A percentile compares a stretch with the other conserved stretches of the same genome.
phyloP scores from a whole-genome alignment of 2,329 filamentous ascomycete genomes.

The Sporothrix humicola region DNA sequence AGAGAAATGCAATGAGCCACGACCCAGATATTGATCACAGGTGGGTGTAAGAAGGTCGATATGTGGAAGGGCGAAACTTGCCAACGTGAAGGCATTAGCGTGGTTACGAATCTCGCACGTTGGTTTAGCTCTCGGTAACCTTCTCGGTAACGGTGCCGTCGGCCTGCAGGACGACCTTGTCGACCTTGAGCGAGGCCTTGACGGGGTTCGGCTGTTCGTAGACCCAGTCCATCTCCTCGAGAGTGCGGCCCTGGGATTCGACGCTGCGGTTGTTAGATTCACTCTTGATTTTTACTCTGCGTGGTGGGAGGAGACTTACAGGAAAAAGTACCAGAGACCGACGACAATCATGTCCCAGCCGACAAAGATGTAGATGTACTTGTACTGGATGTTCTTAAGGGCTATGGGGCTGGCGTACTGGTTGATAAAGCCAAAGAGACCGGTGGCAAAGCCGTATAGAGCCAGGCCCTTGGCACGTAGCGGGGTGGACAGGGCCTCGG shows the following conservation, averaged over 20 bases:
- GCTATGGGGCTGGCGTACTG: constrained; percentile 55
- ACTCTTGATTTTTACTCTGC: too few relatives aligned
- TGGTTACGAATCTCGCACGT: background rate
- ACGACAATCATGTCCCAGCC: constrained; percentile 55
- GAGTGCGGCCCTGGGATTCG: constrained; percentile 56
- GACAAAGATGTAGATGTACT: constrained; percentile 55
- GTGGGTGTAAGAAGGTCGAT: too few relatives aligned
- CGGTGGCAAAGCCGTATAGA: constrained; percentile 51
- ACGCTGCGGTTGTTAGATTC: constrained; percentile 45
- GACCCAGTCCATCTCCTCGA: constrained; percentile 58
- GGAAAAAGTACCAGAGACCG: constrained; percentile 53
- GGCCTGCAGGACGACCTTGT: constrained; percentile 54
- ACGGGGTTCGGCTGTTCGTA: constrained; percentile 57
- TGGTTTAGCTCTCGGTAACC: constrained; percentile 41
- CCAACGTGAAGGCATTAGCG: too few relatives aligned
- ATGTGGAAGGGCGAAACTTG: too few relatives aligned
- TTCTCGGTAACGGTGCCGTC: constrained; percentile 56
- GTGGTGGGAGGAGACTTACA: too few relatives aligned
- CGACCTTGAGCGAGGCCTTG: constrained; percentile 55
- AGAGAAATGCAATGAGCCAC: too few relatives aligned
- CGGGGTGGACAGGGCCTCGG: constrained; percentile 56
- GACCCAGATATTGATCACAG: too few relatives aligned
- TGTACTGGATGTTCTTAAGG: constrained; percentile 51
- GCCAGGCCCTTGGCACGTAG: constrained; percentile 60
- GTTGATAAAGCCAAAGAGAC: constrained; percentile 55